Base-by-base conservation (phyloP, 176 grass and related monocot species). In the Elymus sibiricus region DNA sequence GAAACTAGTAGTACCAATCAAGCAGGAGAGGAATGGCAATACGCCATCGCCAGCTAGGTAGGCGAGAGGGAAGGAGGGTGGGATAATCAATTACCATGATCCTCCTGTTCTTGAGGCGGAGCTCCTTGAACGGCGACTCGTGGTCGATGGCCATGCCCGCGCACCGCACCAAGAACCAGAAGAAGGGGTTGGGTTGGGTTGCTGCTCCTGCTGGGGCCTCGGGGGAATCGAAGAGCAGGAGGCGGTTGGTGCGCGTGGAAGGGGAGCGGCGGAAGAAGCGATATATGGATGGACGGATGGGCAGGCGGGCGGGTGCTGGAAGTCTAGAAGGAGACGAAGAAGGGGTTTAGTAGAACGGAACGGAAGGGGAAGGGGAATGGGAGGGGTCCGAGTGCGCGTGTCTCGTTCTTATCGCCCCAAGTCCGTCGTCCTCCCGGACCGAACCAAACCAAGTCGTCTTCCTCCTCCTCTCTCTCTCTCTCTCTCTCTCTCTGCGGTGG, bases 81-180 rank as follows among this genome's bases (percentile, higher is more conserved):
- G n/a, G 68, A 70, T 0, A 9, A 9, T 40, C 0, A 11, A 16
- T 75, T 77, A 95, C 93, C 93, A 92, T 95, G 87, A 87, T 64
- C 77, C 90, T 90, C 44, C 93, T 86, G 93, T 89, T 95, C 86
- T 87, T 92, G 86, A 92, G 70, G 63, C 89, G 91, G 77, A 92
- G 88, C 64, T 91, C 90, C 86, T 91, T 91, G 86, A 91, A 88
- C 21, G 86, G 86, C 64, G 93, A 90, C 5, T 95, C 93, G 83
- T 90, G 83, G 77, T 95, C 93, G 86, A 95, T 90, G 38, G 93
- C 93, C 93, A 95, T 90, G 1, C 7, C 12, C 11, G 13, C 35
- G 39, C 42, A 9, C 62, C 26, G 17, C 25, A 32, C 25, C 39
- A 17, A 82, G 80, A 74, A 34, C 1, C 27, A 28, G 31, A 37